Percentiles rank a stretch among this genome's conserved stretches.
Evolutionary conservation across 2,329 filamentous ascomycete genomes (phyloP).

Genomic region (Apiospora rasikravindrae): DNA sequence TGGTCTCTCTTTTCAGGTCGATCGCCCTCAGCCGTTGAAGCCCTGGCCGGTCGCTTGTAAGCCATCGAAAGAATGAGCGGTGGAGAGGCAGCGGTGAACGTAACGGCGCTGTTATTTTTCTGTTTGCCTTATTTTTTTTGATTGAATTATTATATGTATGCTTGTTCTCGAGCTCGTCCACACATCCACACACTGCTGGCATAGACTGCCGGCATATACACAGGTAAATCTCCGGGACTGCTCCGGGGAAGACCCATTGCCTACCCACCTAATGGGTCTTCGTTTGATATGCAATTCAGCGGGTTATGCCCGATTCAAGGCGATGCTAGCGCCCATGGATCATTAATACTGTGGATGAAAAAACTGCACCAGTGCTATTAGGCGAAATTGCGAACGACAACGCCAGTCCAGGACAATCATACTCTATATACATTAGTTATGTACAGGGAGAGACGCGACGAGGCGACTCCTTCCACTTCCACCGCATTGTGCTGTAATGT

Average conservation of each 20-base stretch:
- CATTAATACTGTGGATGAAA: background rate
- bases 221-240: background rate
- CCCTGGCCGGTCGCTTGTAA: background rate
- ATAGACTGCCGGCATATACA: background rate
- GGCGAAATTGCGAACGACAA: slow-evolving; percentile 13
- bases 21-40: background rate
- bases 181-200: background rate
- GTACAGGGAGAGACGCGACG: background rate
- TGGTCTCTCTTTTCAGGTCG: background rate
- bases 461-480: background rate
- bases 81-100: background rate
- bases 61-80: background rate
- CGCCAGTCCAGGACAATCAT: background rate
- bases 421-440: background rate
- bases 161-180: background rate
- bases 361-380: background rate
- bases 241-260: slow-evolving; percentile 15
- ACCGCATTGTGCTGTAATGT: background rate
- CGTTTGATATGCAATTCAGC: background rate
- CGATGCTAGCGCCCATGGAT: background rate
- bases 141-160: background rate
- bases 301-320: slow-evolving; percentile 11
- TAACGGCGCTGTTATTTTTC: background rate
- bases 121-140: background rate
- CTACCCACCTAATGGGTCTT: background rate